Evolutionary conservation across 768 basidiomycete genomes (phyloP), one percentile per base, ranked within the genome.

Genomic region (Gautieria morchelliformis): DNA sequence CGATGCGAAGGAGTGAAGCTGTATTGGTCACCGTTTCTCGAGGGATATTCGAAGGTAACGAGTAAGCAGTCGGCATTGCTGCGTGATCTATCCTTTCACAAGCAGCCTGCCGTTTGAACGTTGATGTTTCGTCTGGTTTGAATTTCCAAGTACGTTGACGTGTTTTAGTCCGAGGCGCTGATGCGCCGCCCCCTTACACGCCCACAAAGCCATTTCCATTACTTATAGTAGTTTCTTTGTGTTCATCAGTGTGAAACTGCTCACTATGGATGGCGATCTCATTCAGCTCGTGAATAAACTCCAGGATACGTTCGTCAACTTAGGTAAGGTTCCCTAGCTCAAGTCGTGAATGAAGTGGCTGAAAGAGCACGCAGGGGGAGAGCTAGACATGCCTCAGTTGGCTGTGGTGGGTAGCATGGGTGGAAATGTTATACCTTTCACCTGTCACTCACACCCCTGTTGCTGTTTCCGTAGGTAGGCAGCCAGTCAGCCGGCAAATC

Each of bases 401-500:
- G 84, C 85, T 54, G 91, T 93, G 63, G 90, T 91, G 74, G 61
- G 89, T 82, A 19, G 15, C 33, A 27, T 27, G 27, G 5, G 27
- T 27, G 27, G 27, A 19, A 24, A 32, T 27, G 27, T 10, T 41
- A 45, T 22, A 55, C n/a, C 22, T 17, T 30, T 30, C 32, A 14
- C 24, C 27, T 17, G 32, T 30, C 10, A 30, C 14, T 37, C 35
- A 37, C 35, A 10, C 8, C 10, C 14, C 35, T 37, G 4, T 3
- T 14, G 10, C 35, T 10, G 24, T 2, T 30, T 27, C 24, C 11
- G 17, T 65, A 94, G 92, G 92, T 97, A 65, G 94, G 94, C 58
- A 94, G 93, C 64, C 94, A 97, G 72, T 96, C 93, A 41, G 85
- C 93, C 33, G 94, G 94, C 60, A 97, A 96, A 75, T 96, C 93